These are phyloP conservation scores for Diversispora epigaea DNA, from an alignment of 192 early-diverging fungal species.

Conservation along the genomic window DNA sequence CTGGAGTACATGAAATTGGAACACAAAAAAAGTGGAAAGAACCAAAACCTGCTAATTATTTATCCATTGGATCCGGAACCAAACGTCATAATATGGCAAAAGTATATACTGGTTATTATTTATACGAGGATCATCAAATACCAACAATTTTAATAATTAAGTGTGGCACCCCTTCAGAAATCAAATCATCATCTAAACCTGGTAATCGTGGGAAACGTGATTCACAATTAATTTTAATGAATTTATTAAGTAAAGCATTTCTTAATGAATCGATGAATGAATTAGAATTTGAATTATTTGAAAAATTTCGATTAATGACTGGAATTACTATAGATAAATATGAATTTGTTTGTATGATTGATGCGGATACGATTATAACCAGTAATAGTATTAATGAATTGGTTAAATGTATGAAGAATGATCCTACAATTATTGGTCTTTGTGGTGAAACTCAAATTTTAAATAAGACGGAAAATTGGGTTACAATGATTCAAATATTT, in stretches of 20 bases:
- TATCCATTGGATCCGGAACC: constrained; percentile 83
- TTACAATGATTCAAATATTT: constrained; percentile 87
- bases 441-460: constrained; percentile 96
- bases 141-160: constrained; percentile 77
- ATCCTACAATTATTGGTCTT: constrained; percentile 84
- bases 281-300: constrained; percentile 90
- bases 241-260: constrained; percentile 67
- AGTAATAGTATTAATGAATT: constrained; percentile 73
- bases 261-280: constrained; percentile 84
- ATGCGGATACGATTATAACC: constrained; percentile 84
- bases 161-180: constrained; percentile 68
- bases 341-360: constrained; percentile 75
- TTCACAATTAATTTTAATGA: constrained; percentile 83
- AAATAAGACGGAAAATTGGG: constrained; percentile 86
- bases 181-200: constrained; percentile 45
- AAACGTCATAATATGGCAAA: constrained; percentile 92
- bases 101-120: constrained; percentile 89
- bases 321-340: constrained; percentile 81
- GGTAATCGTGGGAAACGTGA: constrained; percentile 89
- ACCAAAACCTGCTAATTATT: constrained; percentile 69
- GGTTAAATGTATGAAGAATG: constrained; percentile 80
- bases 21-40: background rate
- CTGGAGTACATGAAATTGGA: constrained; percentile 30
- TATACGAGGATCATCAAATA: constrained; percentile 62
- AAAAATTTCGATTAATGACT: constrained; percentile 70